Conservation (phyloP, 495 filamentous ascomycete genomes). For the Aspergillus cavernicola region DNA sequence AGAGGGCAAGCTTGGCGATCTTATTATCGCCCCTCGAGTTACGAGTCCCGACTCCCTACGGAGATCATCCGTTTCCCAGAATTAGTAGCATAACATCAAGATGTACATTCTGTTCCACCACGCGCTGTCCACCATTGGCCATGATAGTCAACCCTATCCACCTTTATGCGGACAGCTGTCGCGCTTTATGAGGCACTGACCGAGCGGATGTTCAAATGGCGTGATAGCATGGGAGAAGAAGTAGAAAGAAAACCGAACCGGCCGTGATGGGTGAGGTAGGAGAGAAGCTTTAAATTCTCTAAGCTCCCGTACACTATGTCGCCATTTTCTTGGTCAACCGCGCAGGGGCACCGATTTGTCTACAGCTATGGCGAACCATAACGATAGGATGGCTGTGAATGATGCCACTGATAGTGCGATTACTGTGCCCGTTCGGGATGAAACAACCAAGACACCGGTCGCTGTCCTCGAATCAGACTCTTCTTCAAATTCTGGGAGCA, state of each 20-base stretch:
- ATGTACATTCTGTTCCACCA: neutral
- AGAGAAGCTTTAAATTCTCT: slow-evolving; percentile 6
- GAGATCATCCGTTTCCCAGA: neutral
- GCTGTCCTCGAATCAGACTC: slow-evolving; percentile 21
- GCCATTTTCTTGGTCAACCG: neutral
- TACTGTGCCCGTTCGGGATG: slow-evolving; percentile 6
- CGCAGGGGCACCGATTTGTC: neutral
- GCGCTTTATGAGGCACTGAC: neutral
- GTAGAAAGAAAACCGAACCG: neutral
- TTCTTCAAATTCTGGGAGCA: slow-evolving; percentile 18
- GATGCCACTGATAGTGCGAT: slow-evolving; percentile 8
- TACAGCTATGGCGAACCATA: slow-evolving; percentile 1
- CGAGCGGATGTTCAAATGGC: slow-evolving; percentile 8
- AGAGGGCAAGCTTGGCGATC: too few species aligned
- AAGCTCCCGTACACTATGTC: neutral
- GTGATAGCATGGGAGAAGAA: slow-evolving; percentile 12
- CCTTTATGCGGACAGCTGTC: neutral
- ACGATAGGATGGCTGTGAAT: slow-evolving; percentile 16
- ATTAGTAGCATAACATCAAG: neutral
- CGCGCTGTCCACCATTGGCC: slow-evolving; percentile 7
- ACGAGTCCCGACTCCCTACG: neutral
- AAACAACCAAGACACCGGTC: slow-evolving; percentile 10
- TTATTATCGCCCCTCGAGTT: neutral
- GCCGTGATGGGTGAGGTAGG: neutral
- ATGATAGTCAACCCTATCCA: neutral